Base-by-base conservation (phyloP, 2,329 filamentous ascomycete genomes). In the Raffaelea arxii region DNA sequence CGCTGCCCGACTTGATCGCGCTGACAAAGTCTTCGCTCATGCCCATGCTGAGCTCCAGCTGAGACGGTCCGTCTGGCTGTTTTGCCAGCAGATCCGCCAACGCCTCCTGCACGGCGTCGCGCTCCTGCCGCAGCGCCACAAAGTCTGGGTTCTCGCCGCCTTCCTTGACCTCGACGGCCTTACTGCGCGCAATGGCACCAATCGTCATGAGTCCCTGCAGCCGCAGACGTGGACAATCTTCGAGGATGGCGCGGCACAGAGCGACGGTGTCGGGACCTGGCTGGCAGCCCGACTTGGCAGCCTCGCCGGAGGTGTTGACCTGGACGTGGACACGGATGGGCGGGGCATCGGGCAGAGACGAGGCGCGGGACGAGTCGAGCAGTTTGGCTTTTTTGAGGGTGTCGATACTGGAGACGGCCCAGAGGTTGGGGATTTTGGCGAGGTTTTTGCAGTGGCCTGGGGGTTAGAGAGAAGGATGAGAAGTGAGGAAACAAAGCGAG, bases 21-120 rank as follows among this genome's bases (percentile, higher is more conserved):
- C 83, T 85, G 69, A 95, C 90, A 63, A 91, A 98, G 64, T 98
- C 92, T 59, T 87, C 81, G 61, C 89, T 96, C 92, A 98, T 98
- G 6, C 91, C 91, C 91, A 98, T 98, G 65, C 90, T 96, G 65
- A 97, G 64, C 70, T 96, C 89, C 56, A 96, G 61, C n/a, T n/a
- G n/a, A n/a, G n/a, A n/a, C n/a, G n/a, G n/a, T n/a, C n/a, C n/a
- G n/a, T n/a, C n/a, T n/a, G n/a, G n/a, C n/a, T n/a, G n/a, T n/a
- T n/a, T n/a, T n/a, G n/a, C n/a, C n/a, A n/a, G n/a, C 1, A n/a
- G 9, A 16, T 81, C 82, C 3, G 25, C 36, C 11, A 52, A 46
- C 9, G 41, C 50, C 58, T 66, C 59, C 3, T 73, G 77, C 2
- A 96, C 79, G 14, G 77, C 64, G 61, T 94, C 85, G 47, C 86